Percentiles rank a stretch among this genome's conserved stretches.
Conservation (phyloP, 2,329 filamentous ascomycete species). For the Colletotrichum sp. region DNA sequence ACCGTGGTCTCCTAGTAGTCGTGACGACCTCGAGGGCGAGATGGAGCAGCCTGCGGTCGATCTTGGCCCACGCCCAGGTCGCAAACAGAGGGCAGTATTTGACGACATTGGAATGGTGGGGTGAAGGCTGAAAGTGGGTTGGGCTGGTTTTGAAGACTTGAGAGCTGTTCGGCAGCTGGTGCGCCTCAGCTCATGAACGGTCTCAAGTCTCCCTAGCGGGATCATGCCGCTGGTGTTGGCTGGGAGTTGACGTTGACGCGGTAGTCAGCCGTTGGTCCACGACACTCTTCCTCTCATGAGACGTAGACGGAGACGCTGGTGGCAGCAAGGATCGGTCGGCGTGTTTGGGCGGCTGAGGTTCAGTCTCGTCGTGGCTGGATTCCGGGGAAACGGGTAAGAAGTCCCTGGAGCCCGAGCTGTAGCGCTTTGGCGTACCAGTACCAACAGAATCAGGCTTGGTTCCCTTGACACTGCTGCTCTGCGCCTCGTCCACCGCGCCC, state of each 20-base stretch:
- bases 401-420: not conserved
- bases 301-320: not conserved
- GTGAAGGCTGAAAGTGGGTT: not conserved
- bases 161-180: not conserved
- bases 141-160: not conserved
- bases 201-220: not conserved
- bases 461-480: not conserved
- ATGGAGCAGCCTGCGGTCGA: not conserved
- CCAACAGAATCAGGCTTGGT: too few relatives aligned
- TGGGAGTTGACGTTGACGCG: not conserved
- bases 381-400: not conserved
- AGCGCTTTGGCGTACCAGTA: too few relatives aligned
- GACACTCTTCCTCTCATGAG: not conserved
- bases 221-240: not conserved
- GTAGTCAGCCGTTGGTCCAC: not conserved
- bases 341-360: not conserved
- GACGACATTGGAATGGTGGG: not conserved
- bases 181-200: not conserved
- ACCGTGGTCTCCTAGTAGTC: not conserved
- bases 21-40: not conserved
- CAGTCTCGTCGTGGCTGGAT: not conserved
- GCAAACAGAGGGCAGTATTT: not conserved
- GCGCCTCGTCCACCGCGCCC: not conserved
- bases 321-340: not conserved
- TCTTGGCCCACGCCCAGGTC: not conserved